Base-by-base conservation (phyloP, 129 eudicot species). In the Arctium minus region DNA sequence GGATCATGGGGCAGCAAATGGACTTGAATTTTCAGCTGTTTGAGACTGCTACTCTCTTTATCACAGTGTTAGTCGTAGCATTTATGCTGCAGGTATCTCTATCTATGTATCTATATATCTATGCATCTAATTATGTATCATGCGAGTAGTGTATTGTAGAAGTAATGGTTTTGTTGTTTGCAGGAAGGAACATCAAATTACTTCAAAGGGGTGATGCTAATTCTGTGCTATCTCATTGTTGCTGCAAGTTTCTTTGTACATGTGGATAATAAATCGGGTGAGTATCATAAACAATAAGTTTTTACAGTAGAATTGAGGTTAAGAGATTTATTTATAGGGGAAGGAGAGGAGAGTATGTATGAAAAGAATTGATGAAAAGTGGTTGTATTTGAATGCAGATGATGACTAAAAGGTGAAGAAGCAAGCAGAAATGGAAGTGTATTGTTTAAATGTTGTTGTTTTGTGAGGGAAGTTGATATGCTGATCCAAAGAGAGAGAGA, bases 171-270 rank as follows among this genome's bases (percentile, higher is more conserved):
- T 72, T 67, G 73, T 42, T 70, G 82, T 70, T 68, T 88, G 85
- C 89, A 94, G 98, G 98, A 94, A 85, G 98, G 98, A 46, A 91
- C 93, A 72, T 94, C 98, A 48, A 94, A 94, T 87, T 94, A 94
- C 89, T 92, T 94, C 37, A 94, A 94, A 83, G 98, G 98, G 6
- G 83, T 94, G 92, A 94, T 94, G 98, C 92, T 94, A 40, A 88
- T 91, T 79, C 88, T 94, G 56, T 90, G 97, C 85, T 94, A 94
- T 87, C 91, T 94, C 80, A 94, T 94, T 80, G 98, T 92, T 27
- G 98, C 98, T 50, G 98, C 98, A 30, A 94, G 98, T 88, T 94
- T 94, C 92, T 94, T 90, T 86, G 96, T 94, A 76, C 98, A 94
- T 74, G 89, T 90, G 42, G 97, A 94, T 86, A 86, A 86, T 40